These are phyloP conservation scores for Dendrothele bispora DNA, from an alignment of 768 basidiomycete species.

Conservation along the genomic window DNA sequence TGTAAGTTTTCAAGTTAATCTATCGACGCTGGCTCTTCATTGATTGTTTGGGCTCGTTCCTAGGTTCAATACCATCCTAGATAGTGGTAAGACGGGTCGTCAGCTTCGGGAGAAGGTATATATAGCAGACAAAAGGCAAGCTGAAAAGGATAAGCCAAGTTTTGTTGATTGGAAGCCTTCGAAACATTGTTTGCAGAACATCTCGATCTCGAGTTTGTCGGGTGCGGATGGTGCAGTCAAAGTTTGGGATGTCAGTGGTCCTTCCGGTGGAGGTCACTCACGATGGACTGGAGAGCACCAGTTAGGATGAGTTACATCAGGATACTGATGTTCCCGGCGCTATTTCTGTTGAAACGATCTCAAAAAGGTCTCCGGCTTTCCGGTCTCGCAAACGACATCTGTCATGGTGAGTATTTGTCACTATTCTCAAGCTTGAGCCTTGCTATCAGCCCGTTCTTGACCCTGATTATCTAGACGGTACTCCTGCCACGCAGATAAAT, in stretches of 20 bases:
- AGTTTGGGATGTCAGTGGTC: slow-evolving; percentile 85
- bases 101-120: slow-evolving; percentile 45
- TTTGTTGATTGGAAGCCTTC: too few relatives aligned
- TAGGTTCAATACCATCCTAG: slow-evolving; percentile 69
- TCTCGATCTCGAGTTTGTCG: too few relatives aligned
- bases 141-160: slow-evolving; percentile 26
- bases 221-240: slow-evolving; percentile 91
- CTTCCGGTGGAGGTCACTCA: slow-evolving; percentile 62
- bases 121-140: slow-evolving; percentile 37
- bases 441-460: background rate
- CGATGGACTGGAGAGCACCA: slow-evolving; percentile 58
- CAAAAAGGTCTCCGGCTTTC: slow-evolving; percentile 88
- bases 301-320: slow-evolving; percentile 43
- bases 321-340: slow-evolving; percentile 63
- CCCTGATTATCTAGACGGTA: slow-evolving; percentile 52
- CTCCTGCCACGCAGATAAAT: slow-evolving; percentile 79
- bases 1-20: slow-evolving; percentile 41
- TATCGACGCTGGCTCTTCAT: background rate
- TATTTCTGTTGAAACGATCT: slow-evolving; percentile 81
- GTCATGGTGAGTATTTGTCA: slow-evolving; percentile 85
- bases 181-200: too few relatives aligned
- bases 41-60: background rate
- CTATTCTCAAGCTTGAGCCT: slow-evolving; percentile 83
- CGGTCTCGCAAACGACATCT: slow-evolving; percentile 85
- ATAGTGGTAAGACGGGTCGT: slow-evolving; percentile 68